Evolutionary conservation across 2,329 filamentous ascomycete genomes (phyloP).

Genomic region (Fusarium tricinctum): DNA sequence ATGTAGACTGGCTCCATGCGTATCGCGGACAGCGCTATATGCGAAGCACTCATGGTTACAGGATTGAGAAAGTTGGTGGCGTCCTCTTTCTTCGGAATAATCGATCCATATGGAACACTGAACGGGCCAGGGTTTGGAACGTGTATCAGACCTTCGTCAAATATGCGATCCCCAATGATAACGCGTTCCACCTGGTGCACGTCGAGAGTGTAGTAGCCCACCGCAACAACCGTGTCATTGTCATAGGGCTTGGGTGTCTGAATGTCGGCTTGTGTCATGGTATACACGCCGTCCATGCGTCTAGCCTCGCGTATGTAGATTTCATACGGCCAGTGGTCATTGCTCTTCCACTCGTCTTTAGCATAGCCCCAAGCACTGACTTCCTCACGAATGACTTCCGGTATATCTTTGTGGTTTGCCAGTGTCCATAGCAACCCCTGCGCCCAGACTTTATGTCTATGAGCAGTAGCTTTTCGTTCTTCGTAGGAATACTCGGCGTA

Average conservation of each 20-base stretch:
- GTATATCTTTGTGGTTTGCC: slow-evolving; percentile 26
- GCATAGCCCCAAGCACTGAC: slow-evolving; percentile 26
- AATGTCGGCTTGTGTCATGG: slow-evolving; percentile 32
- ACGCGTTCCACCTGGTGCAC: slow-evolving; percentile 37
- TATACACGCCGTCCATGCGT: slow-evolving; percentile 32
- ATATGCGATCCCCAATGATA: slow-evolving; percentile 15
- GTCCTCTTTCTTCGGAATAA: slow-evolving; percentile 11
- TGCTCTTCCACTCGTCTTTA: slow-evolving; percentile 28
- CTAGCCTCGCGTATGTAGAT: slow-evolving; percentile 34
- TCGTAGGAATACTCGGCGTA: slow-evolving; percentile 35
- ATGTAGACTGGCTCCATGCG: slow-evolving; percentile 43
- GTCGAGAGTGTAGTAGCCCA: slow-evolving; percentile 32
- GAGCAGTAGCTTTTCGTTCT: slow-evolving; percentile 5
- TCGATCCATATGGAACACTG: slow-evolving; percentile 19
- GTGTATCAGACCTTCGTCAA: slow-evolving; percentile 31
- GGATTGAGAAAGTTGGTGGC: slow-evolving; percentile 37
- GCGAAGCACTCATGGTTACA: slow-evolving; percentile 35
- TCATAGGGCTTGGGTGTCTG: slow-evolving; percentile 16
- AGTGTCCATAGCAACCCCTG: slow-evolving; percentile 35
- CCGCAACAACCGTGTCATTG: slow-evolving; percentile 14
- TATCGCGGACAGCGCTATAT: slow-evolving; percentile 35
- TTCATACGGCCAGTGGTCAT: slow-evolving; percentile 34
- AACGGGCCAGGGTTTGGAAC: slow-evolving; percentile 25
- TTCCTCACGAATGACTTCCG: background rate
- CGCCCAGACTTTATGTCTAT: slow-evolving; percentile 24